phyloP scores from a whole-genome alignment of 2,329 filamentous ascomycete genomes.

The Orbilia blumenaviensis region DNA sequence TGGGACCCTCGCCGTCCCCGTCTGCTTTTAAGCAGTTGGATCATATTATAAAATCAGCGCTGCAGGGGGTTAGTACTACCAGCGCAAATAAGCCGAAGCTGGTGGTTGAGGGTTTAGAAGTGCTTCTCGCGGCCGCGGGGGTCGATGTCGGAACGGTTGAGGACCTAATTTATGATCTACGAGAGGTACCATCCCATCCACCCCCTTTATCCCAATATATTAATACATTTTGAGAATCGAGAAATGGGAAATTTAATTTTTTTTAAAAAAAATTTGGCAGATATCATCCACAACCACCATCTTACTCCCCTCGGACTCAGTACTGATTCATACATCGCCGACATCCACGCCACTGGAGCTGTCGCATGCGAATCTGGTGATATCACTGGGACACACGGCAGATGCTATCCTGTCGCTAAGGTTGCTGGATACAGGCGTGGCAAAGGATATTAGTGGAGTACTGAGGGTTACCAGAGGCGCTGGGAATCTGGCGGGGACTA shows the following conservation, averaged over 20 bases:
- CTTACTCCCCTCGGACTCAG: slow-evolving; percentile 58
- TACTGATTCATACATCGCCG: slow-evolving; percentile 76
- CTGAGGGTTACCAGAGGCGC: slow-evolving; percentile 75
- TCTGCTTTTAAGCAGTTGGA: slow-evolving; percentile 16
- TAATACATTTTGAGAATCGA: too few species aligned
- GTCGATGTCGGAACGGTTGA: slow-evolving; percentile 62
- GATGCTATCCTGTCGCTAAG: slow-evolving; percentile 76
- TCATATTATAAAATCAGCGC: slow-evolving; percentile 21
- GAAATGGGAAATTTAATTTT: too few species aligned
- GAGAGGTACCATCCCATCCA: slow-evolving; percentile 15
- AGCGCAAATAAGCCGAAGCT: slow-evolving; percentile 67
- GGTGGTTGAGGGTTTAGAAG: slow-evolving; percentile 73
- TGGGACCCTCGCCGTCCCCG: neutral
- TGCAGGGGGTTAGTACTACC: neutral
- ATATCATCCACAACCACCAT: slow-evolving; percentile 70
- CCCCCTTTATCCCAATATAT: slow-evolving; percentile 47
- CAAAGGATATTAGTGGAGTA: slow-evolving; percentile 89
- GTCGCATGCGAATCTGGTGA: slow-evolving; percentile 75
- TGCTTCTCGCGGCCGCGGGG: slow-evolving; percentile 70
- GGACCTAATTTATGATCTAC: slow-evolving; percentile 40
- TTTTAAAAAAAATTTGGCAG: too few species aligned
- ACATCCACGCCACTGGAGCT: slow-evolving; percentile 73
- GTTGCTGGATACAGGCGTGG: slow-evolving; percentile 84
- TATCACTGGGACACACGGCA: slow-evolving; percentile 78
- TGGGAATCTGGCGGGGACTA: slow-evolving; percentile 58